Percentiles rank a stretch among this genome's conserved stretches.
phyloP scores from a whole-genome alignment of 2,329 filamentous ascomycete genomes.

The Sporothrix luriei region DNA sequence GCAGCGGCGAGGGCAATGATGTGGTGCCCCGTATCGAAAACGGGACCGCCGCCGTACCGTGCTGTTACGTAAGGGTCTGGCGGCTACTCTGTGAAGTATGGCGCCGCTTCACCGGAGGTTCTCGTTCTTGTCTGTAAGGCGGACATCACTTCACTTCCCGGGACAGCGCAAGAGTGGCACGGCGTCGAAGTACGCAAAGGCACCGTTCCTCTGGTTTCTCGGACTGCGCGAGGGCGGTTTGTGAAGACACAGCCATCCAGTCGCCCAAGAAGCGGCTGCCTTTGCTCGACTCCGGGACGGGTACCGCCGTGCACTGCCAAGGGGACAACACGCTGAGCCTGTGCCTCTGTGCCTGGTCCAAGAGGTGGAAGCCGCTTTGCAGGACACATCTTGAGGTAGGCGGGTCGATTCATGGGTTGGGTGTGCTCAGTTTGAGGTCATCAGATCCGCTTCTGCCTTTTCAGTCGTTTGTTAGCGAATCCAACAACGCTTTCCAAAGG shows the following conservation, averaged over 20 bases:
- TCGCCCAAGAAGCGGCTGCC: slow-evolving; percentile 2
- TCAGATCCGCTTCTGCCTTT: neutral
- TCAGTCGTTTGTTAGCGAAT: neutral
- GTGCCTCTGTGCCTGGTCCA: slow-evolving; percentile 4
- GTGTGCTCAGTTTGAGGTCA: too few species aligned
- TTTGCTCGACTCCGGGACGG: slow-evolving; percentile 1
- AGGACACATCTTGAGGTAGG: neutral
- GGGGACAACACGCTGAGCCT: neutral
- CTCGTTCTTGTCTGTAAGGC: neutral
- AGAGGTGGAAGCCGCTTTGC: neutral
- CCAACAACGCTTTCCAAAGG: too few species aligned
- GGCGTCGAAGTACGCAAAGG: neutral
- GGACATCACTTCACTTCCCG: neutral
- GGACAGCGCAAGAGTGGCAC: neutral
- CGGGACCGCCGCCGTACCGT: slow-evolving; percentile 5
- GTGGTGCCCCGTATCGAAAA: neutral
- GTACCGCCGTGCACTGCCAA: slow-evolving; percentile 13
- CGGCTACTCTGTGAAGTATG: neutral
- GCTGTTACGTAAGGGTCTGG: neutral
- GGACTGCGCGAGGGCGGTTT: slow-evolving; percentile 1
- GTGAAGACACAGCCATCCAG: slow-evolving; percentile 15
- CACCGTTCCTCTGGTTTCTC: slow-evolving; percentile 14
- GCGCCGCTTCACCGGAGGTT: neutral
- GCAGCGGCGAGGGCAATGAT: neutral
- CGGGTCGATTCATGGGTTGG: neutral